phyloP scores from a whole-genome alignment of 345 rosid species.

The Camelina hispida region DNA sequence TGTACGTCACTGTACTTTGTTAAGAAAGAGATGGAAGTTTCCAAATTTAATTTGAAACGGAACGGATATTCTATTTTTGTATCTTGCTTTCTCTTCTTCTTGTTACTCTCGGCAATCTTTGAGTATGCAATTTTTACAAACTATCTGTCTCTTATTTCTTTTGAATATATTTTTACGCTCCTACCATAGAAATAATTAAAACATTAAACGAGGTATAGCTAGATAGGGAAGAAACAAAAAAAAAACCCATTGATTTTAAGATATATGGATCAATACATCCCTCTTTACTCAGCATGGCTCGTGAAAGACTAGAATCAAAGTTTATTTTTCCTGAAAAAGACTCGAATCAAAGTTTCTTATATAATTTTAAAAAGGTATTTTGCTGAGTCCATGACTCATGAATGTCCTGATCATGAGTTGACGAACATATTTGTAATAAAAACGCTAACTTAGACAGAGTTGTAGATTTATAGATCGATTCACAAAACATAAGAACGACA shows the following conservation, averaged over 20 bases:
- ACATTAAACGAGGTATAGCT: too few relatives aligned
- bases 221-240: too few relatives aligned
- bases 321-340: neutral
- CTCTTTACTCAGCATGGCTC: neutral
- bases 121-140: too few relatives aligned
- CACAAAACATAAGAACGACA: too few relatives aligned
- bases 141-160: too few relatives aligned
- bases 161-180: neutral
- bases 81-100: too few relatives aligned
- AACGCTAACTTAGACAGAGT: neutral
- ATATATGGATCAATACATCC: neutral
- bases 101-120: too few relatives aligned
- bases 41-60: neutral
- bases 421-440: neutral
- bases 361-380: neutral
- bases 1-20: neutral
- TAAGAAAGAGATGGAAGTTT: neutral
- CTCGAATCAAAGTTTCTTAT: neutral
- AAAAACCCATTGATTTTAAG: neutral
- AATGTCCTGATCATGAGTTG: neutral
- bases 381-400: neutral
- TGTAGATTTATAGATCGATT: neutral
- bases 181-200: too few relatives aligned
- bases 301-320: neutral
- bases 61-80: too few relatives aligned